Evolutionary conservation across 2,329 filamentous ascomycete species (phyloP).

Genomic region (Trichophyton benhamiae): DNA sequence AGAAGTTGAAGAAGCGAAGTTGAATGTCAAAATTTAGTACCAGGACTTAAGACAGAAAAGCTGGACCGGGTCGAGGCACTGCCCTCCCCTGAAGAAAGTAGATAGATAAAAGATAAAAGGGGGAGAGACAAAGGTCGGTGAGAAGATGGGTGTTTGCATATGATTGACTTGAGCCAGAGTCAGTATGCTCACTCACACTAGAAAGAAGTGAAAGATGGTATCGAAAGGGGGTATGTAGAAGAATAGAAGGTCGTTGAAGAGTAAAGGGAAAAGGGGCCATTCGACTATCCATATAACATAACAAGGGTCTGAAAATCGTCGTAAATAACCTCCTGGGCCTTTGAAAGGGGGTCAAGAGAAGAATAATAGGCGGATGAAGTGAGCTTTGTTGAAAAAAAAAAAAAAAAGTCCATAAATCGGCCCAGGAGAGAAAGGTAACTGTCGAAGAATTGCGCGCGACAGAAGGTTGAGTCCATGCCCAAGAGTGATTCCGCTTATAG

Average conservation of each 20-base stretch:
- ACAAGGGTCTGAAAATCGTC: neutral
- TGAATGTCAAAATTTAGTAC: neutral
- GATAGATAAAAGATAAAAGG: neutral
- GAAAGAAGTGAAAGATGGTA: constrained; percentile 5
- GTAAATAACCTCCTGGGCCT: neutral
- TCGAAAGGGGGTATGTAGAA: constrained; percentile 5
- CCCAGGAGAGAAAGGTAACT: neutral
- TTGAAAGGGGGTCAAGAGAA: neutral
- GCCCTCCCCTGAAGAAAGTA: neutral
- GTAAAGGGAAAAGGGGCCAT: neutral
- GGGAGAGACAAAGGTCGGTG: neutral
- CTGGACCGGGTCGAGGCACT: neutral
- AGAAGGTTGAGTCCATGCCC: neutral
- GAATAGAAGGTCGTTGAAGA: neutral
- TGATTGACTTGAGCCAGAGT: constrained; percentile 1
- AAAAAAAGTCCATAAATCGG: neutral
- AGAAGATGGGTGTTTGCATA: neutral
- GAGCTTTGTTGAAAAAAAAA: neutral
- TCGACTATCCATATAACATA: neutral
- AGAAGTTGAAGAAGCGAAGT: neutral
- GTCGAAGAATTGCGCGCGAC: neutral
- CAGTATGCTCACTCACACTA: constrained; percentile 1
- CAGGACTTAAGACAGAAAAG: neutral
- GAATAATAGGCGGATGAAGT: neutral
- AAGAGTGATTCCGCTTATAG: constrained; percentile 18